Evolutionary conservation across 306 rosid genomes (phyloP), one percentile per base, ranked within the genome.

Genomic region (Sphenostylis stenocarpa): DNA sequence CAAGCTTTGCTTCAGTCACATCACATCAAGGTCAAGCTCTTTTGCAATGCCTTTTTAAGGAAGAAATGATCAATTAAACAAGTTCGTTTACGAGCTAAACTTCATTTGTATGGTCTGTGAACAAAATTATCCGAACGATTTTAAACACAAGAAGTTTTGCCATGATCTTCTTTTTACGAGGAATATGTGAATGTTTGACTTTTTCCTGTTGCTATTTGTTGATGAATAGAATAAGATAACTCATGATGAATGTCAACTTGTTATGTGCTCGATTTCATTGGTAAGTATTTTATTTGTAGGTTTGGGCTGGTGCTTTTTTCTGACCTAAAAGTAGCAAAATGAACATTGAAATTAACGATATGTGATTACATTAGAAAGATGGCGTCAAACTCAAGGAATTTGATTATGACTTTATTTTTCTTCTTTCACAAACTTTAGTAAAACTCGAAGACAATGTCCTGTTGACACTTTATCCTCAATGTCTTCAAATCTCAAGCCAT

Each of bases 381-480:
- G 78, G 55, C 74, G 80, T 73, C 20, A 61, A 60, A 67, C 17
- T 48, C 48, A 74, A 68, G 77, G 34, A 33, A 41, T 68, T 41
- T 36, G 31, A 41, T 55, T 24, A 62, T 39, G 34, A 17, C 57
- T 68, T 44, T 1, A 20, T 41, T 13, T 52, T 44, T 43, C 73
- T 83, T 78, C 69, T 7, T 61, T 28, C 39, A 11, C 41, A 83
- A 67, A 70, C 77, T 67, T 38, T 31, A 0, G 1, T 23, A 39
- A 57, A 28, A 47, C 10, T 4, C 15, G 19, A 51, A 75, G 24
- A 36, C 23, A 26, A 6, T 63, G 39, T 33, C 19, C 13, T 36
- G 24, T 14, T 29, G 4, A 14, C 20, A 61, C 67, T 61, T 61
- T 61, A 15, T 4, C 31, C 23, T n/a, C n/a, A n/a, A 16, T 2